phyloP scores from a whole-genome alignment of 2,329 filamentous ascomycete genomes.

The Trichoderma gracile region DNA sequence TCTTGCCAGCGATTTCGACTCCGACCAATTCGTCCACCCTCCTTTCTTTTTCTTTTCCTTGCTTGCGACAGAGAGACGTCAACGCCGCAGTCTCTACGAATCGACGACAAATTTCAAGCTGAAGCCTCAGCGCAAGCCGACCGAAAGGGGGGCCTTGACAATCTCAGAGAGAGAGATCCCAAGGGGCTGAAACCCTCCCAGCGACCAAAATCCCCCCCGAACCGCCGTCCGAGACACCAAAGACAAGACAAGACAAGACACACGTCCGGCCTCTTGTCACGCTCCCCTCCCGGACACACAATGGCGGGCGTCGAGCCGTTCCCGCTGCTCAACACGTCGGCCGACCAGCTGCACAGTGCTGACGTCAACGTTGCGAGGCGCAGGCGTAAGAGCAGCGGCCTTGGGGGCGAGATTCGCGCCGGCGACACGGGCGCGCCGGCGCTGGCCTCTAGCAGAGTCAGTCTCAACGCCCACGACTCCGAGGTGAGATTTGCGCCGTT shows the following conservation, averaged over 20 bases:
- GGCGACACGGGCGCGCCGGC: slow-evolving; percentile 59
- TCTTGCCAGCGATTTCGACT: background rate
- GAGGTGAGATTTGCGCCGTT: slow-evolving; percentile 26
- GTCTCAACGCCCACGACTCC: slow-evolving; percentile 39
- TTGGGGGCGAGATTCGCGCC: slow-evolving; percentile 54
- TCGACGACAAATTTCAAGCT: background rate
- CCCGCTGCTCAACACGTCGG: slow-evolving; percentile 53
- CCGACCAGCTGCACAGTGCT: slow-evolving; percentile 50
- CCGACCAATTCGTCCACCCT: background rate
- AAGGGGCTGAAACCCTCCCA: background rate
- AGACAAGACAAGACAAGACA: background rate
- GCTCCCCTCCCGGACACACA: background rate
- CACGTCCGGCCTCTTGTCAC: background rate
- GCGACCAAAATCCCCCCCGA: background rate
- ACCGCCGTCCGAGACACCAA: background rate
- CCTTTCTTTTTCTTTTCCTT: background rate
- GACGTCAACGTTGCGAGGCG: slow-evolving; percentile 46
- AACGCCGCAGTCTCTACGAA: background rate
- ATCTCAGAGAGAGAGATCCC: background rate
- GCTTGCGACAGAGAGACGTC: background rate
- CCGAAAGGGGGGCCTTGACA: background rate
- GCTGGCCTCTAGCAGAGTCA: slow-evolving; percentile 54
- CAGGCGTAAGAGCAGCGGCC: slow-evolving; percentile 57
- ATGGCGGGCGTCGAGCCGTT: slow-evolving; percentile 57
- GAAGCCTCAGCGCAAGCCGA: background rate